phyloP scores from a whole-genome alignment of 1,284 basidiomycete species.

The Tetrapyrgos nigripes region DNA sequence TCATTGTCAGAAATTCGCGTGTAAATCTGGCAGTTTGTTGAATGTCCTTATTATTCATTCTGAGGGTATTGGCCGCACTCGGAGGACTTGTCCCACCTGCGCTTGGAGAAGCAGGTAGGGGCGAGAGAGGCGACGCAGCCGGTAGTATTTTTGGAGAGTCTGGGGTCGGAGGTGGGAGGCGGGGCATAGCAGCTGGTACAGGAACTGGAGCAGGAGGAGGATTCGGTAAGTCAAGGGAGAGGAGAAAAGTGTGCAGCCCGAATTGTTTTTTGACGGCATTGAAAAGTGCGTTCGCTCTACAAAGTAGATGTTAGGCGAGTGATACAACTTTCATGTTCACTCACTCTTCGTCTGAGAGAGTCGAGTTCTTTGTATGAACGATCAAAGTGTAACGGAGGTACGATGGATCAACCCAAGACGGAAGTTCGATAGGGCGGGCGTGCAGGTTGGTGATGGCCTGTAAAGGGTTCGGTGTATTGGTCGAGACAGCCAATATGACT shows the following conservation, averaged over 20 bases:
- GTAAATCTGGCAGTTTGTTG: slow-evolving; percentile 83
- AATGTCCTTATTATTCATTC: slow-evolving; percentile 80
- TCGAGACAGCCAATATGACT: slow-evolving; percentile 84
- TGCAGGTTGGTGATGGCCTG: slow-evolving; percentile 77
- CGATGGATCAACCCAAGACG: slow-evolving; percentile 77
- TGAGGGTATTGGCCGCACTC: slow-evolving; percentile 49
- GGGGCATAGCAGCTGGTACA: slow-evolving; percentile 67
- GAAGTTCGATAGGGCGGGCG: slow-evolving; percentile 67
- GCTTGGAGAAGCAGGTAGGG: slow-evolving; percentile 18
- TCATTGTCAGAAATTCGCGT: slow-evolving; percentile 91
- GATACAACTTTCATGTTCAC: slow-evolving; percentile 36
- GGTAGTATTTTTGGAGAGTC: slow-evolving; percentile 32
- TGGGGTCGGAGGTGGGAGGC: slow-evolving; percentile 61
- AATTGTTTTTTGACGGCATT: slow-evolving; percentile 87
- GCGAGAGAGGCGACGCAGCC: slow-evolving; percentile 12
- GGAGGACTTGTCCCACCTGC: slow-evolving; percentile 21
- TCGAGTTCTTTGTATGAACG: slow-evolving; percentile 72
- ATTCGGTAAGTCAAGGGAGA: slow-evolving; percentile 64
- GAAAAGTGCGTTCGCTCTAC: slow-evolving; percentile 74
- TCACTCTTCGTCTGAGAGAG: slow-evolving; percentile 79
- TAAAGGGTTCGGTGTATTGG: slow-evolving; percentile 75
- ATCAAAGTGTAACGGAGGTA: slow-evolving; percentile 76
- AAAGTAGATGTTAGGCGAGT: slow-evolving; percentile 17
- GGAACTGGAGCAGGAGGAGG: slow-evolving; percentile 68
- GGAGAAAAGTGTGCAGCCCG: slow-evolving; percentile 74